A percentile compares a stretch with the other conserved stretches of the same genome.
These are phyloP conservation scores for Cordyceps militaris DNA, from an alignment of 2,329 filamentous ascomycete genomes.

Conservation along the genomic window DNA sequence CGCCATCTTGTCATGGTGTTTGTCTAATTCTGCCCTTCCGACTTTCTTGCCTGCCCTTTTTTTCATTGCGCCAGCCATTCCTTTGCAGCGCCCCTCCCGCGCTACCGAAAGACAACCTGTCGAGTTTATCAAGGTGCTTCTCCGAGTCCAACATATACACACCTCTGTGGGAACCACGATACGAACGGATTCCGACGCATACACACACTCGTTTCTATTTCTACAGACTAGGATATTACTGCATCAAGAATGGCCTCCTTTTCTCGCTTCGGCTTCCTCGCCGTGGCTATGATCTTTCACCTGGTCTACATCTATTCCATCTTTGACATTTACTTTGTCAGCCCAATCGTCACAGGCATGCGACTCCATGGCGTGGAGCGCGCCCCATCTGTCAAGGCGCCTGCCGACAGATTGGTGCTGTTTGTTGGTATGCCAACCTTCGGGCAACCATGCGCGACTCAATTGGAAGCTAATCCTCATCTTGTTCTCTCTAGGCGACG, in stretches of 20 bases:
- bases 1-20: not conserved
- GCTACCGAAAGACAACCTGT: not conserved
- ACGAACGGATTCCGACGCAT: not conserved
- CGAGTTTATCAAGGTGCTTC: constrained; percentile 13
- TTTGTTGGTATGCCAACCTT: constrained; percentile 64
- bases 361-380: constrained; percentile 66
- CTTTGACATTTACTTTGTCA: constrained; percentile 98
- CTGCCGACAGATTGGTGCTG: constrained; percentile 83
- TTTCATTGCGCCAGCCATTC: not conserved
- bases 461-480: constrained; percentile 5
- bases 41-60: not conserved
- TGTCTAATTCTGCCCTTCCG: not conserved
- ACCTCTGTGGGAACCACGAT: not conserved
- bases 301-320: constrained; percentile 90
- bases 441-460: not conserved
- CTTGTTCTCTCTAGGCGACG: constrained; percentile 58
- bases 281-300: constrained; percentile 86
- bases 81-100: not conserved
- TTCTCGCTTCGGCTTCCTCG: constrained; percentile 72
- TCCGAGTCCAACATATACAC: not conserved
- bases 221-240: not conserved
- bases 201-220: not conserved
- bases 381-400: constrained; percentile 53
- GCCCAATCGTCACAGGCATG: constrained; percentile 96
- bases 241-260: constrained; percentile 42